These are phyloP conservation scores for Leccinum fibrillosum DNA, from an alignment of 768 basidiomycete species.

Conservation along the genomic window DNA sequence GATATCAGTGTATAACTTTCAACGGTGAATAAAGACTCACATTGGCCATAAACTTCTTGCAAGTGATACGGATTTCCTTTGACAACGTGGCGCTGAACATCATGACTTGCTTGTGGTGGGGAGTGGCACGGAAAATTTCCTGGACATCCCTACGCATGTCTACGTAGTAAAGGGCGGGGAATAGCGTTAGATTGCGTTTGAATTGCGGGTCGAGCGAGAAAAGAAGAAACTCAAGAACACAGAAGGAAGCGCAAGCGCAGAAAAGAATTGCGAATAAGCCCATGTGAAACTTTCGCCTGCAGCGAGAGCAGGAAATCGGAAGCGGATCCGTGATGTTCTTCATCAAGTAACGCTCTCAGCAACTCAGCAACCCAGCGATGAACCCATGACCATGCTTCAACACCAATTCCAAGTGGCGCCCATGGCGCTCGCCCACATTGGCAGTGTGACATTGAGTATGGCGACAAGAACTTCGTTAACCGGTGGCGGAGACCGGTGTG, in stretches of 20 bases:
- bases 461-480: conserved; percentile 36
- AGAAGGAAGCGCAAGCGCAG: conserved; percentile 13
- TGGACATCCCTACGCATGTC: conserved; percentile 99
- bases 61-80: conserved; percentile 95
- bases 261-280: conserved; percentile 10
- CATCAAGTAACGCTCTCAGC: conserved; percentile 34
- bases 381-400: conserved; percentile 38
- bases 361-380: conserved; percentile 35
- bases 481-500: conserved; percentile 33
- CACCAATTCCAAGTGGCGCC: conserved; percentile 37
- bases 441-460: conserved; percentile 36
- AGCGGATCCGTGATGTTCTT: conserved; percentile 34
- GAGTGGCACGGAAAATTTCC: conserved; percentile 98
- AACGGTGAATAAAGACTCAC: conserved; percentile 45
- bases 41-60: conserved; percentile 99
- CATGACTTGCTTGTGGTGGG: conserved; percentile 99
- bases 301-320: conserved; percentile 36
- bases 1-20: background rate
- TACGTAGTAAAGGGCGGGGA: conserved; percentile 49
- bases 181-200: conserved; percentile 64
- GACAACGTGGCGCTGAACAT: conserved; percentile 99
- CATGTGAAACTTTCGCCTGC: conserved; percentile 17
- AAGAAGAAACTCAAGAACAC: conserved; percentile 46
- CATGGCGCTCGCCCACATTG: conserved; percentile 26
- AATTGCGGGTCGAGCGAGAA: conserved; percentile 49